A percentile compares a stretch with the other conserved stretches of the same genome.
phyloP scores from a whole-genome alignment of 768 basidiomycete genomes.

The Termitomyces sp. region DNA sequence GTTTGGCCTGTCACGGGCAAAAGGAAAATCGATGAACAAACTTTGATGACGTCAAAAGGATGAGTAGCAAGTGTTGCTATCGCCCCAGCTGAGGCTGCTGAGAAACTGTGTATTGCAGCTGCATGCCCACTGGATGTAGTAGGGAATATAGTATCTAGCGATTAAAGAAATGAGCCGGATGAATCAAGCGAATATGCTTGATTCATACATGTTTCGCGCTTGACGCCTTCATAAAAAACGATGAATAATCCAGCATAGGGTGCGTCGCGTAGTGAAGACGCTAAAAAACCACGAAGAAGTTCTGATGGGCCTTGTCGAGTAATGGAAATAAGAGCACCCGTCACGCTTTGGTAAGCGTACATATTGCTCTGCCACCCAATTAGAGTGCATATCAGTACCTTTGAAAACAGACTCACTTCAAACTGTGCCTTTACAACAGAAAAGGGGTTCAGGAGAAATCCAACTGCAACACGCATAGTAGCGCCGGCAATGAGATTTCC shows the following conservation, averaged over 20 bases:
- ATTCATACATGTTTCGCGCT: slow-evolving; percentile 58
- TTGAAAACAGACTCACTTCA: slow-evolving; percentile 49
- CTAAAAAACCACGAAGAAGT: slow-evolving; percentile 78
- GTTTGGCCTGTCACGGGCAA: background rate
- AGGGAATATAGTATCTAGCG: slow-evolving; percentile 34
- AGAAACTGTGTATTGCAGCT: slow-evolving; percentile 49
- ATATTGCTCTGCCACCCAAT: slow-evolving; percentile 57
- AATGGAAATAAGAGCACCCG: slow-evolving; percentile 52
- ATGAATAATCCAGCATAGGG: slow-evolving; percentile 92
- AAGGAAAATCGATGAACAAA: slow-evolving; percentile 17
- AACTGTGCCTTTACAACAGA: slow-evolving; percentile 89
- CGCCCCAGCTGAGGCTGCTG: slow-evolving; percentile 77
- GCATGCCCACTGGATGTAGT: slow-evolving; percentile 40
- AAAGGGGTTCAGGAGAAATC: slow-evolving; percentile 84
- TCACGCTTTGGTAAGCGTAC: slow-evolving; percentile 61
- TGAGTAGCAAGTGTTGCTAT: slow-evolving; percentile 84
- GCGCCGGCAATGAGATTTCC: slow-evolving; percentile 89
- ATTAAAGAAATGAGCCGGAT: background rate
- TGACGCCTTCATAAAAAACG: slow-evolving; percentile 83
- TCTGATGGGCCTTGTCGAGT: slow-evolving; percentile 71
- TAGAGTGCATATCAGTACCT: slow-evolving; percentile 2
- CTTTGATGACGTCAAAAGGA: slow-evolving; percentile 94
- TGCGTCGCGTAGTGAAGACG: slow-evolving; percentile 89
- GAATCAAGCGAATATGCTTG: background rate
- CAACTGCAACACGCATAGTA: slow-evolving; percentile 71